Percentiles rank a stretch among this genome's conserved stretches.
Evolutionary conservation across 768 basidiomycete species (phyloP).

Genomic region (Brasilioporus rufonigricans): DNA sequence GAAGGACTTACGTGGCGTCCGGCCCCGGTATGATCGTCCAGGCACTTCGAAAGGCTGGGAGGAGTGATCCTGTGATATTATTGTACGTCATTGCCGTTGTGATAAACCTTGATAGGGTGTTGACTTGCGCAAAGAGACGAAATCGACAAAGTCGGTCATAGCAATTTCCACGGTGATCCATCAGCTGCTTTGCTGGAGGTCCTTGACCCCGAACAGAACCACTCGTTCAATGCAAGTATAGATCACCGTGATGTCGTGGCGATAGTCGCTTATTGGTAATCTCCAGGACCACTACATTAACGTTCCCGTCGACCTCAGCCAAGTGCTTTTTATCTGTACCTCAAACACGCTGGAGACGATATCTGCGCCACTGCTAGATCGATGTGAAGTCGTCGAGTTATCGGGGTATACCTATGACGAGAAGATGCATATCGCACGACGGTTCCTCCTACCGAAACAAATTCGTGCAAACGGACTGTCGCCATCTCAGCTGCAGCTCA

Average conservation of each 20-base stretch:
- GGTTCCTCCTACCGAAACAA: constrained; percentile 90
- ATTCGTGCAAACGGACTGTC: constrained; percentile 73
- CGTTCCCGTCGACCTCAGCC: constrained; percentile 82
- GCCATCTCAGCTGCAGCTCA: constrained; percentile 57
- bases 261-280: background rate
- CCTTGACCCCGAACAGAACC: constrained; percentile 91
- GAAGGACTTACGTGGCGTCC: constrained; percentile 89
- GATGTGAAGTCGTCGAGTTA: constrained; percentile 84
- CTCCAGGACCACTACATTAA: constrained; percentile 87
- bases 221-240: constrained; percentile 65
- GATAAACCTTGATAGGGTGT: background rate
- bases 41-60: constrained; percentile 79
- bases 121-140: constrained; percentile 53
- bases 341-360: constrained; percentile 90
- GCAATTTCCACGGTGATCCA: constrained; percentile 90
- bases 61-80: constrained; percentile 77
- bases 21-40: constrained; percentile 85
- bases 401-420: constrained; percentile 88
- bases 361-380: constrained; percentile 80
- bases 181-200: constrained; percentile 89
- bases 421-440: constrained; percentile 85
- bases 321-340: constrained; percentile 90
- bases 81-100: constrained; percentile 37
- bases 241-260: background rate
- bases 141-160: constrained; percentile 87